These are phyloP conservation scores for Pugionium dolabratum DNA, from an alignment of 345 rosid species.

Conservation along the genomic window DNA sequence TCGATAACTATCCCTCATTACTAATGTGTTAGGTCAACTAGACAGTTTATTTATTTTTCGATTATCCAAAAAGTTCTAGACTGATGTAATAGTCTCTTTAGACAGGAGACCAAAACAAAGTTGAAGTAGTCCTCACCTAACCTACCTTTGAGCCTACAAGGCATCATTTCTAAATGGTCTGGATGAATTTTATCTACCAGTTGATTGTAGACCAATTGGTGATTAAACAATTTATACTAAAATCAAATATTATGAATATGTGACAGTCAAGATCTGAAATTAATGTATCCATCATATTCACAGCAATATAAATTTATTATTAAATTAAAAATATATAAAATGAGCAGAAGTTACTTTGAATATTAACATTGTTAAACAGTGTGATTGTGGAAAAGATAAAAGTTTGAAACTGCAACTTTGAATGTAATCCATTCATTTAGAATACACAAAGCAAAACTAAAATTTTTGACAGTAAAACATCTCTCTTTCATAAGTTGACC, in stretches of 20 bases:
- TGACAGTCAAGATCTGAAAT: neutral
- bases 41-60: no score
- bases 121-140: no score
- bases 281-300: neutral
- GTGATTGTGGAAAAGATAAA: neutral
- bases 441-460: constrained; percentile 12
- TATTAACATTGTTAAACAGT: neutral
- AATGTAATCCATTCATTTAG: constrained; percentile 10
- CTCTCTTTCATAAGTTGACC: constrained; percentile 21
- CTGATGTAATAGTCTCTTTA: no score
- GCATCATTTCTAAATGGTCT: no score
- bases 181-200: no score
- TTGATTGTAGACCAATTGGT: no score
- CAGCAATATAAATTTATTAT: neutral
- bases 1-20: no score
- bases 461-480: constrained; percentile 9
- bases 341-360: neutral
- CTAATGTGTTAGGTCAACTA: no score
- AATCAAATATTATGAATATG: neutral
- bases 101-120: no score
- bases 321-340: neutral
- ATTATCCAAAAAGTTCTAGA: no score
- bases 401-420: neutral
- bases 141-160: no score
- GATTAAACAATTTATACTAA: no score